Conservation (phyloP, 805 yeast genomes). For the Clavispora fructus region DNA sequence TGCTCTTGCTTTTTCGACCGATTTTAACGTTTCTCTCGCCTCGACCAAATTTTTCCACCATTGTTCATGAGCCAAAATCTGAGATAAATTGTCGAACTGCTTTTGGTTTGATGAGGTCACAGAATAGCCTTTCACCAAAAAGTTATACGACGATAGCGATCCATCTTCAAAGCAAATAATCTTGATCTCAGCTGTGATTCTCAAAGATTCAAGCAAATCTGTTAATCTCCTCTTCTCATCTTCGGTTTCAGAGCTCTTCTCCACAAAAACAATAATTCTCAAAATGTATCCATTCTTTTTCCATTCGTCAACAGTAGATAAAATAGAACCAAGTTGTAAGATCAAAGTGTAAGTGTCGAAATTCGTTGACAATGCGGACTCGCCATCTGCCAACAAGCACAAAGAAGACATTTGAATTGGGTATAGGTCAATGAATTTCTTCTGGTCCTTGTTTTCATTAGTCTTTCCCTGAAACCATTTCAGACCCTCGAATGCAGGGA, state of each 20-base stretch:
- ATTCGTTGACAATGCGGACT: slow-evolving; percentile 74
- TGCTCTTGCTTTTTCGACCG: slow-evolving; percentile 29
- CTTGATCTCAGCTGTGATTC: slow-evolving; percentile 79
- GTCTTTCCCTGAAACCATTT: slow-evolving; percentile 9
- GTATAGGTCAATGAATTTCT: slow-evolving; percentile 75
- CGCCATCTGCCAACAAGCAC: slow-evolving; percentile 60
- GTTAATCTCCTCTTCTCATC: slow-evolving; percentile 64
- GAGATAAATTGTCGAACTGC: slow-evolving; percentile 42
- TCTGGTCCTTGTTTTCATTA: slow-evolving; percentile 14
- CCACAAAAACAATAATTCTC: slow-evolving; percentile 88
- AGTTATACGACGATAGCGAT: slow-evolving; percentile 57
- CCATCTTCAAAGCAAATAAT: slow-evolving; percentile 65
- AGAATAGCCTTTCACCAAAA: slow-evolving; percentile 66
- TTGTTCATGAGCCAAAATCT: slow-evolving; percentile 51
- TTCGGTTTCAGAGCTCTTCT: slow-evolving; percentile 58
- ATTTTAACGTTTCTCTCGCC: slow-evolving; percentile 43
- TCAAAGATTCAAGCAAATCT: slow-evolving; percentile 62
- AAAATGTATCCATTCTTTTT: slow-evolving; percentile 58
- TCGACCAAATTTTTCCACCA: slow-evolving; percentile 80
- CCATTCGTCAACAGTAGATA: slow-evolving; percentile 94
- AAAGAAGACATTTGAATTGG: slow-evolving; percentile 96
- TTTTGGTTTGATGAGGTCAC: slow-evolving; percentile 21
- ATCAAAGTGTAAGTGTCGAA: slow-evolving; percentile 95
- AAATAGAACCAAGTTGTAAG: slow-evolving; percentile 87
- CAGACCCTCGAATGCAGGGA: slow-evolving; percentile 45